Evolutionary conservation across 352 stramenopile genomes (phyloP), one percentile per base, ranked within the genome.

Genomic region (Pythium dissimile): DNA sequence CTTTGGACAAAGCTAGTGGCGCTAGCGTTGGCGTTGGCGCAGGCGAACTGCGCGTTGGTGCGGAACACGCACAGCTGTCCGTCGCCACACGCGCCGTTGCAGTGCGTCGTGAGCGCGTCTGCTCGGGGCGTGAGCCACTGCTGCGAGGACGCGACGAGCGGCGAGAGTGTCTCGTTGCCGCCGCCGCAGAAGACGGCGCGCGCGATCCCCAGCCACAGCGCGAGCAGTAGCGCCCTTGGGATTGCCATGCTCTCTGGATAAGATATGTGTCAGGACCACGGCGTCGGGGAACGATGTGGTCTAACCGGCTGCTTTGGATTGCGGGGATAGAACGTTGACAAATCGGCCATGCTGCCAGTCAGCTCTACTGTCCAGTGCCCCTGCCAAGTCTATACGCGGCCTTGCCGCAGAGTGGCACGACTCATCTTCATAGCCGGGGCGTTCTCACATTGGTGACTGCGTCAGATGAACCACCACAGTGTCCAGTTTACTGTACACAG

Each of bases 81-180:
- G 42, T 15, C 37, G 26, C n/a, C 37, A 18, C 51, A 59, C 37
- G 23, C 37, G 37, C 41, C 41, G 30, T 59, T 59, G 51, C 51
- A 59, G 30, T 42, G 51, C 0, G 37, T 43, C 10, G 51, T 32
- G n/a, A 59, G 51, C 51, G 37, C 51, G 30, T 59, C 51, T 15
- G 51, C 24, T 20, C 28, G 26, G 8, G 51, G 41, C 38, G 45
- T 18, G 15, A 39, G 27, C 20, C 26, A 50, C 27, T 49, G 51
- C 27, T 59, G 26, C 38, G 37, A 34, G 12, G 23, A 16, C 8
- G 48, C 18, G 23, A 46, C 27, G 15, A 15, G 16, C 5, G 38
- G 26, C 16, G 26, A 4, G 46, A 54, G 3, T 6, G 27, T 42
- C n/a, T 47, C 51, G 18, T 35, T 30, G 3, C 27, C 7, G 11